Conservation (phyloP, 225 moss, liverwort and hornwort genomes). For the Antitrichia curtipendula region DNA sequence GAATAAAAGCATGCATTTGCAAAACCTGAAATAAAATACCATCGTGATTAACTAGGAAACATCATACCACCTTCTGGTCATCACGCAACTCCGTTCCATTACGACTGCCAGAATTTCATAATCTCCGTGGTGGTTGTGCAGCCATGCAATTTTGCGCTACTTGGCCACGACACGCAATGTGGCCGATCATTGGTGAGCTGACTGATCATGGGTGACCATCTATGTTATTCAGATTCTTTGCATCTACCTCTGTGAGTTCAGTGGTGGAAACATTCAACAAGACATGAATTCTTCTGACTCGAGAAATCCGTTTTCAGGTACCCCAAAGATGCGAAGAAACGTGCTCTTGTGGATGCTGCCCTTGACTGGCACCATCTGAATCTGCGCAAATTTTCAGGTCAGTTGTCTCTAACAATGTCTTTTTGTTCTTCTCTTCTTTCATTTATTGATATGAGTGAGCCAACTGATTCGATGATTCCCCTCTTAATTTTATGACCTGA, state of each 20-base stretch:
- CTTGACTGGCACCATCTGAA: conserved; percentile 28
- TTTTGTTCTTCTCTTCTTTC: background rate
- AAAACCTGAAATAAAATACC: background rate
- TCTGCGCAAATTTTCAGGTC: background rate
- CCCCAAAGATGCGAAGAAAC: conserved; percentile 8
- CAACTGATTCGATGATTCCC: no score
- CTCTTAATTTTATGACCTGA: background rate
- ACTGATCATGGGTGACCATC: background rate
- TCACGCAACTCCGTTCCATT: background rate
- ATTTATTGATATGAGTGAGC: no score
- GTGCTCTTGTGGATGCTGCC: conserved; percentile 20
- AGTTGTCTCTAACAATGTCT: background rate
- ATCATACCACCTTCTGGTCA: no score
- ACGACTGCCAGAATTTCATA: background rate
- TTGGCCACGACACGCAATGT: conserved; percentile 22
- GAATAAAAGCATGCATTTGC: no score
- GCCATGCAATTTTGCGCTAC: conserved; percentile 27
- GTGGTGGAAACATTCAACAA: no score
- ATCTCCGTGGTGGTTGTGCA: background rate
- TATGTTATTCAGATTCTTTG: background rate
- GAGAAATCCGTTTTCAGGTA: background rate
- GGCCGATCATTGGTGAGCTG: conserved; percentile 25
- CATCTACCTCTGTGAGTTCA: background rate
- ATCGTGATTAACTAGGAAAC: background rate
- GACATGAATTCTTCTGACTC: background rate